Evolutionary conservation across 1,139 yeast genomes (phyloP), one percentile per base, ranked within the genome.

Genomic region (Yamadazyma trypodendri): DNA sequence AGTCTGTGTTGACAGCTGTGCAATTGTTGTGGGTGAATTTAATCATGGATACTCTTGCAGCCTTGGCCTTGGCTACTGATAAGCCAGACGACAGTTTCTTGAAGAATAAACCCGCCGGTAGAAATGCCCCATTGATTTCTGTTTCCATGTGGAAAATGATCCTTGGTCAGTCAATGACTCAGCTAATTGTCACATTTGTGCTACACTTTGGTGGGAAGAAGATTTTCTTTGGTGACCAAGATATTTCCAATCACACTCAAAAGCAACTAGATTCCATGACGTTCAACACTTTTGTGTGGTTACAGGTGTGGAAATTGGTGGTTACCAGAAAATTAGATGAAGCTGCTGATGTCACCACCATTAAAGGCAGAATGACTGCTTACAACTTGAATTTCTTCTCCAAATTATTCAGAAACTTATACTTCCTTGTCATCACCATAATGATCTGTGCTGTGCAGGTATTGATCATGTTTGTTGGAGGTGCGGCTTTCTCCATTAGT

Each of bases 141-240:
- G 81, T 83, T 4, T 85, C 95, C 14, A 92, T 94, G 92, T 92
- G 98, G 98, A 92, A 92, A 61, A 90, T 94, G 97, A 92, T 94
- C 52, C 50, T 90, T 37, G 95, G 96, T 4, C 97, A 92, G 64
- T 77, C 96, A 1, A 46, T 71, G 8, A 75, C 81, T 43, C 99
- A 92, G 66, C 74, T 94, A 45, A 56, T 74, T 20, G 76, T 92
- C 18, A 90, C 97, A 0, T 84, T 92, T 56, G 68, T 73, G 4
- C 63, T 94, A 36, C 92, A 88, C 60, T 92, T 88, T 62, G 85
- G 80, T 9, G 97, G 97, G 15, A 58, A 64, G 14, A 43, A 62
- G 31, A 63, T 92, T 24, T 89, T 87, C 56, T 78, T 61, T 52
- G 73, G 75, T 2, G 52, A 55, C 30, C 55, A 58, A 13, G 55